Evolutionary conservation across 192 early-diverging fungal species (phyloP).

Genomic region (Blastocladiella britannica): DNA sequence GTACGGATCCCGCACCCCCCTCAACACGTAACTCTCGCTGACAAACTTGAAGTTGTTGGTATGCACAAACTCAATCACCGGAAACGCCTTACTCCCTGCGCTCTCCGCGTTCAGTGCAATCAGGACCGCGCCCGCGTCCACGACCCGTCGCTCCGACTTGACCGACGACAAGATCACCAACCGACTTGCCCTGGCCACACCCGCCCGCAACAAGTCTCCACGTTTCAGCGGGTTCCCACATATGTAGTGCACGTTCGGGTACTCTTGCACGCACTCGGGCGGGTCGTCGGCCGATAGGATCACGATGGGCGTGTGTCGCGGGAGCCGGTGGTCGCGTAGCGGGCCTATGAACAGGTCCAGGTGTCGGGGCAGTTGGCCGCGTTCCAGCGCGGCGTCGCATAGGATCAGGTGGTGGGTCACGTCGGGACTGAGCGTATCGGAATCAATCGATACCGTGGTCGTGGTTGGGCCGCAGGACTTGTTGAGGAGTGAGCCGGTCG

Average conservation of each 20-base stretch:
- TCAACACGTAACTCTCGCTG: conserved; percentile 21
- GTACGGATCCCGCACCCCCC: conserved; percentile 28
- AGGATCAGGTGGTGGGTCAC: background rate
- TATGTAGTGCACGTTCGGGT: background rate
- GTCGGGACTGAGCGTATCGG: background rate
- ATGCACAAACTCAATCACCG: conserved; percentile 49
- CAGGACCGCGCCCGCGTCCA: conserved; percentile 42
- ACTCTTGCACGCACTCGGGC: background rate
- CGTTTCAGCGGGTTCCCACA: background rate
- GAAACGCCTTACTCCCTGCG: conserved; percentile 26
- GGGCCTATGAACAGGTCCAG: background rate
- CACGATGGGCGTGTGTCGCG: background rate
- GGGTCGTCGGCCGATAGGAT: background rate
- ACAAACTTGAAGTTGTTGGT: conserved; percentile 57
- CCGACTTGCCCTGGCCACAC: background rate
- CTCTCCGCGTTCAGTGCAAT: conserved; percentile 44
- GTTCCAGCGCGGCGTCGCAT: background rate
- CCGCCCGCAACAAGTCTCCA: background rate
- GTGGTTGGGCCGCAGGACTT: too few species aligned
- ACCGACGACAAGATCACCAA: background rate
- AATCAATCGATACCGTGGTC: too few species aligned
- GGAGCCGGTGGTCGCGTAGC: background rate
- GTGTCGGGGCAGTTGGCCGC: background rate
- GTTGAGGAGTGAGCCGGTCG: too few species aligned
- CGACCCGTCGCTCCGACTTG: conserved; percentile 2